phyloP scores from a whole-genome alignment of 1,139 yeast genomes.

The Saccharomyces hybrid region DNA sequence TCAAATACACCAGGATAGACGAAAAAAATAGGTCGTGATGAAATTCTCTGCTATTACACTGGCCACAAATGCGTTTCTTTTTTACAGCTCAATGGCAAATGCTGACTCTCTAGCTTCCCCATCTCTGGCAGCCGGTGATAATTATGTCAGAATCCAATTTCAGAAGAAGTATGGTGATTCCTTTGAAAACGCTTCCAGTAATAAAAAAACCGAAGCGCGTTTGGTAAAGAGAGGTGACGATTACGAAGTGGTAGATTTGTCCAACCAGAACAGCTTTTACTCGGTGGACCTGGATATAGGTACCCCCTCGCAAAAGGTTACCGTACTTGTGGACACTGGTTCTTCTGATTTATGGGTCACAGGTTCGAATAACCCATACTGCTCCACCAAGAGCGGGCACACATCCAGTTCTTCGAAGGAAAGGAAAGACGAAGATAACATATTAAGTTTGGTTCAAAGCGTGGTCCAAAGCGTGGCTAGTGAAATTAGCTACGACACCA shows the following conservation, averaged over 20 bases:
- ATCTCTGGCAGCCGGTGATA: neutral
- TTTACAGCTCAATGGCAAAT: neutral
- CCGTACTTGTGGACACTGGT: slow-evolving; percentile 61
- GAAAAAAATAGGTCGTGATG: neutral
- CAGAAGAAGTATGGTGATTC: neutral
- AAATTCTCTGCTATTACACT: neutral
- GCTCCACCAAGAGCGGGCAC: slow-evolving; percentile 7
- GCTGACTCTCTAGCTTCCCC: neutral
- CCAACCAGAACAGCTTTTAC: slow-evolving; percentile 24
- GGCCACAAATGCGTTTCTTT: neutral
- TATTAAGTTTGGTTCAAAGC: neutral
- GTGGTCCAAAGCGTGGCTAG: neutral
- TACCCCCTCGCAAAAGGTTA: slow-evolving; percentile 44
- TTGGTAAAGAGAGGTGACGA: slow-evolving; percentile 13
- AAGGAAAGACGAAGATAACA: neutral
- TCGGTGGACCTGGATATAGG: slow-evolving; percentile 38
- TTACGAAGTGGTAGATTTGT: slow-evolving; percentile 16
- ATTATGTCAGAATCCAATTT: neutral
- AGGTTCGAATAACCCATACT: slow-evolving; percentile 21
- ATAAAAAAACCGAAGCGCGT: neutral
- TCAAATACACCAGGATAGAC: neutral
- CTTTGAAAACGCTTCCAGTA: neutral
- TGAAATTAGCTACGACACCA: neutral
- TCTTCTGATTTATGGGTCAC: slow-evolving; percentile 65
- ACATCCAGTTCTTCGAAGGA: neutral